phyloP scores from a whole-genome alignment of 2,329 filamentous ascomycete genomes.

The Fonsecaea erecta region DNA sequence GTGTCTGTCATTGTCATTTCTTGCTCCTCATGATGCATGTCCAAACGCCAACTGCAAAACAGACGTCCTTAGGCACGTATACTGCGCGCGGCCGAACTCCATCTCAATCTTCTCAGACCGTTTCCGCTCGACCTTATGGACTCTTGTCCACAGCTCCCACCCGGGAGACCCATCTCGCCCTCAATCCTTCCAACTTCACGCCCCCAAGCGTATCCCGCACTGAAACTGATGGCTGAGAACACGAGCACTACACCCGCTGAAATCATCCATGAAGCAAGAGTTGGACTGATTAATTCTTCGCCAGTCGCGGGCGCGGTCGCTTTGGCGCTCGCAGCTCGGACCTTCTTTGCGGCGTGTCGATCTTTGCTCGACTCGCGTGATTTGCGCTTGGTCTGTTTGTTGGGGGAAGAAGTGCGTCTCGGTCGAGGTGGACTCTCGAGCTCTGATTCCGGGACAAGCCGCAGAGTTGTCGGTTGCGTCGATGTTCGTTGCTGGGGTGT shows the following conservation, averaged over 20 bases:
- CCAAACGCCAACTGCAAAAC: constrained; percentile 11
- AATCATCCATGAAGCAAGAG: constrained; percentile 68
- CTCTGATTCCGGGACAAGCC: constrained; percentile 65
- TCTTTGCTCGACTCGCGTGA: constrained; percentile 47
- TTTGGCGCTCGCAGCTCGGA: constrained; percentile 44
- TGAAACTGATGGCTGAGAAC: constrained; percentile 67
- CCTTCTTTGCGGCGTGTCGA: constrained; percentile 39
- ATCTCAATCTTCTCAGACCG: constrained; percentile 29
- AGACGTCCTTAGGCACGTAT: constrained; percentile 22
- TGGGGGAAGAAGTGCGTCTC: constrained; percentile 34
- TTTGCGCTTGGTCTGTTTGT: constrained; percentile 36
- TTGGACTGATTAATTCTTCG: constrained; percentile 56
- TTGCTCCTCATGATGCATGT: constrained; percentile 4
- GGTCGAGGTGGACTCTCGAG: constrained; percentile 42
- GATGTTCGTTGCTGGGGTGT: constrained; percentile 32
- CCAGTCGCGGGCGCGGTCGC: constrained; percentile 41
- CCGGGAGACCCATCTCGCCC: constrained; percentile 40
- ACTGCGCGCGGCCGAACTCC: constrained; percentile 29
- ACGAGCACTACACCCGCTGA: constrained; percentile 68
- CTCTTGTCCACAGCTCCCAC: constrained; percentile 52
- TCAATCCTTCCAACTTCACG: constrained; percentile 63
- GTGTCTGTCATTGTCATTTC: constrained; percentile 7
- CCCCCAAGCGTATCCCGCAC: constrained; percentile 66
- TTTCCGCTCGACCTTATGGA: constrained; percentile 41
- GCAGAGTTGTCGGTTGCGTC: constrained; percentile 47